Percentiles rank a stretch among this genome's conserved stretches.
phyloP scores from a whole-genome alignment of 371 early-diverging fungal genomes.

The Blastocladiella emersonii region DNA sequence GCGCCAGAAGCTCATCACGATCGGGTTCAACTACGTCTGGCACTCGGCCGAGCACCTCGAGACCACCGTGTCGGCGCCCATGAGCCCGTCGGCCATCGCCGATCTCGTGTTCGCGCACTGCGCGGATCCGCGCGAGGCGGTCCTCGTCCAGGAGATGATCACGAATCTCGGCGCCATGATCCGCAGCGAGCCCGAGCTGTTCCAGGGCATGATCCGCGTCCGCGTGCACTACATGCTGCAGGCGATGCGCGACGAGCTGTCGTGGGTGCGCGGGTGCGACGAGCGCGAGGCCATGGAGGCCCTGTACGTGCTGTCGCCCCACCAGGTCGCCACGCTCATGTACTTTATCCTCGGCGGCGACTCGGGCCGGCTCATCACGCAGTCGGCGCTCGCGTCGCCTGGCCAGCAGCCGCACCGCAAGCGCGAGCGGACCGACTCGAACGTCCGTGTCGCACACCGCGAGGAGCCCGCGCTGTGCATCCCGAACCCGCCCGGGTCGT shows the following conservation, averaged over 20 bases:
- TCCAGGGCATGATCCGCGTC: conserved; percentile 69
- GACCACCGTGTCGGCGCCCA: background rate
- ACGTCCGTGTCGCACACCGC: too few species aligned
- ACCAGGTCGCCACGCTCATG: background rate
- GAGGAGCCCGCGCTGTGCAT: background rate
- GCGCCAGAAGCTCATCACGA: conserved; percentile 61
- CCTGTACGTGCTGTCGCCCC: conserved; percentile 48
- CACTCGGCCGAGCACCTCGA: too few species aligned
- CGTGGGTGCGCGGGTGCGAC: conserved; percentile 49
- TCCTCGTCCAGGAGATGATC: conserved; percentile 70
- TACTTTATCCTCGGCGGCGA: conserved; percentile 10
- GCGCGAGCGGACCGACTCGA: conserved; percentile 25
- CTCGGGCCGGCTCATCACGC: too few species aligned
- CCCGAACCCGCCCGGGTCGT: background rate
- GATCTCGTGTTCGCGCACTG: conserved; percentile 9
- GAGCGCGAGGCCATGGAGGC: conserved; percentile 68
- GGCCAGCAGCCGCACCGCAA: too few species aligned
- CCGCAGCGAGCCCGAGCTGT: conserved; percentile 48
- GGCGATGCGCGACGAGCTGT: conserved; percentile 72
- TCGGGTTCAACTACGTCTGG: conserved; percentile 44
- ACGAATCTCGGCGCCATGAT: conserved; percentile 64
- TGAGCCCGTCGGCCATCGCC: background rate
- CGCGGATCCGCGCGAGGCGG: conserved; percentile 66
- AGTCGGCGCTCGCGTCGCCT: conserved; percentile 56
- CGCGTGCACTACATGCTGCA: conserved; percentile 69